Conservation (phyloP, 305 asterid genomes). For the Striga hermonthica region DNA sequence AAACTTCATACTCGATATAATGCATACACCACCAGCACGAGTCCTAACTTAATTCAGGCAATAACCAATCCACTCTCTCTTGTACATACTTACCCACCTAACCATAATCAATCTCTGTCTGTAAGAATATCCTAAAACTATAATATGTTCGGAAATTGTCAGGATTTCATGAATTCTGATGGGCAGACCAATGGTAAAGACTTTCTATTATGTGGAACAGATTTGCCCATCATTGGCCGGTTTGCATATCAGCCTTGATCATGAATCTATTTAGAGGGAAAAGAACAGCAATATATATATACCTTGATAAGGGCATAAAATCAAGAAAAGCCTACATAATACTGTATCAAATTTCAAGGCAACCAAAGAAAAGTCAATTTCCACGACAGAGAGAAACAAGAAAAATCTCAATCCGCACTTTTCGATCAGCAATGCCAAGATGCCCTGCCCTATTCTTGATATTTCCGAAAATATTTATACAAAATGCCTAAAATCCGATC, state of each 20-base stretch:
- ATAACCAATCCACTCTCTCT: conserved; percentile 11
- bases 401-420: not conserved
- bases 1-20: conserved; percentile 51
- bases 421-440: conserved; percentile 16
- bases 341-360: conserved; percentile 15
- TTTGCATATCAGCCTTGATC: conserved; percentile 1
- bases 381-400: conserved; percentile 3
- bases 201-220: not conserved
- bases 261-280: conserved; percentile 4
- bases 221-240: conserved; percentile 20
- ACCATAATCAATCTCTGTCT: conserved; percentile 6
- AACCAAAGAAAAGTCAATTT: conserved; percentile 2
- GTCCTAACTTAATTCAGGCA: not conserved
- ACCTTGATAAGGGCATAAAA: conserved; percentile 24
- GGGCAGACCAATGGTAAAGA: conserved; percentile 6
- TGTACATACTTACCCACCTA: not conserved
- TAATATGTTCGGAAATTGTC: not conserved
- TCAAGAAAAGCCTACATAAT: conserved; percentile 17
- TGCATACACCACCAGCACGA: not conserved
- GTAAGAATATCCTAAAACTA: not conserved
- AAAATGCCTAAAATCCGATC: conserved; percentile 16
- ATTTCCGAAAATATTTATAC: not conserved
- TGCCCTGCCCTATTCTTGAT: not conserved
- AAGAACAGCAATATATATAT: not conserved
- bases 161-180: conserved; percentile 1